These are phyloP conservation scores for Colletotrichum sp. DNA, from an alignment of 2,329 filamentous ascomycete species.

Conservation along the genomic window DNA sequence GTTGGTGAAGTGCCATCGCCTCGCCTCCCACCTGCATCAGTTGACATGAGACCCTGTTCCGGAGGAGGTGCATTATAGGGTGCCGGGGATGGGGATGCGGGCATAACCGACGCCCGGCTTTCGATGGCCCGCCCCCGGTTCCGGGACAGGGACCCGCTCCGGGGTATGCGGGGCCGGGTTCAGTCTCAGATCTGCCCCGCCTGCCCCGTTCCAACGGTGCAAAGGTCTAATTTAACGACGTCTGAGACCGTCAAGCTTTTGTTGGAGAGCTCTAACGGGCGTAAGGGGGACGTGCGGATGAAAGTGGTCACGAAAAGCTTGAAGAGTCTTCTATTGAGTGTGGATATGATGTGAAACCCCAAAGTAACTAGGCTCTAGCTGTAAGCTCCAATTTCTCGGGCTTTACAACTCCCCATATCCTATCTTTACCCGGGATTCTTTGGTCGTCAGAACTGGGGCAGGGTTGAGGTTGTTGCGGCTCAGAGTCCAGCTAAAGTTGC, in stretches of 20 bases:
- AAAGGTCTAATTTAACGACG: neutral
- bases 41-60: neutral
- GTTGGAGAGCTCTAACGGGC: neutral
- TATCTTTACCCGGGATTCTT: neutral
- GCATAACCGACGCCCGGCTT: neutral
- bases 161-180: neutral
- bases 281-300: neutral
- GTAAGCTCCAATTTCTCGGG: neutral
- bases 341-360: neutral
- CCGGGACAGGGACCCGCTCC: neutral
- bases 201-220: neutral
- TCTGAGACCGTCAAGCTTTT: neutral
- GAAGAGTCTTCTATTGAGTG: neutral
- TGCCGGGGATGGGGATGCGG: neutral
- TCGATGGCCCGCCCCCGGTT: neutral
- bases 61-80: neutral
- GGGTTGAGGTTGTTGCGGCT: neutral
- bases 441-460: rapidly evolving
- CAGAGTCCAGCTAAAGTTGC: neutral
- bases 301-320: neutral
- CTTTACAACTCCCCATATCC: neutral
- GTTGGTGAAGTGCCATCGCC: neutral
- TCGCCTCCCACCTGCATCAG: neutral
- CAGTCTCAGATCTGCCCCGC: neutral
- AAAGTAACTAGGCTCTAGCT: neutral